Conservation (phyloP, 2,329 filamentous ascomycete species). For the Pseudogymnoascus verrucosus region DNA sequence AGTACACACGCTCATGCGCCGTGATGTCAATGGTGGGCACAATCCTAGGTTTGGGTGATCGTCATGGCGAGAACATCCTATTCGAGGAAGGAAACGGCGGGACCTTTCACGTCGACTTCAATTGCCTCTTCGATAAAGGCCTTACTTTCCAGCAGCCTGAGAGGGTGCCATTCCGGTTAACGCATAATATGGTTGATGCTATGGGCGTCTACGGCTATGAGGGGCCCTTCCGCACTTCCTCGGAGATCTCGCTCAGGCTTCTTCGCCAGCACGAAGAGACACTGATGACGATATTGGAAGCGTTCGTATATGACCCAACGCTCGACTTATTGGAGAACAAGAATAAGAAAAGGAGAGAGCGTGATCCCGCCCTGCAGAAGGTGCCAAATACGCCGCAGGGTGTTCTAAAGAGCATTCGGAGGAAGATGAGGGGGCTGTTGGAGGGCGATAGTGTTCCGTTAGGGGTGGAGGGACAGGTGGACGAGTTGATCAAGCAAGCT, state of each 20-base stretch:
- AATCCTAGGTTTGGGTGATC: slow-evolving; percentile 84
- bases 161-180: slow-evolving; percentile 88
- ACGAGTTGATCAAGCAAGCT: slow-evolving; percentile 84
- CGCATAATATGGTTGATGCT: slow-evolving; percentile 96
- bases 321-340: slow-evolving; percentile 77
- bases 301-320: slow-evolving; percentile 94
- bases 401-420: slow-evolving; percentile 80
- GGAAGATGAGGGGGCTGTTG: slow-evolving; percentile 78
- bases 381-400: slow-evolving; percentile 64
- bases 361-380: slow-evolving; percentile 24
- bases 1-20: slow-evolving; percentile 87
- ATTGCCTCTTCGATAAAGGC: slow-evolving; percentile 98
- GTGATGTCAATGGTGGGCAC: slow-evolving; percentile 99
- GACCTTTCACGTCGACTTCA: slow-evolving; percentile 97
- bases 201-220: slow-evolving; percentile 95
- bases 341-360: slow-evolving; percentile 35
- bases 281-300: slow-evolving; percentile 93
- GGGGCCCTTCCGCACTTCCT: slow-evolving; percentile 83
- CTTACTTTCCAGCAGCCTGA: slow-evolving; percentile 93
- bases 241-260: slow-evolving; percentile 77
- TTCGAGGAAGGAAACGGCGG: slow-evolving; percentile 91
- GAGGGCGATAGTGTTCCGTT: slow-evolving; percentile 85
- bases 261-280: slow-evolving; percentile 90
- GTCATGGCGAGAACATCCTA: slow-evolving; percentile 94
- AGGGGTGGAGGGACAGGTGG: slow-evolving; percentile 94